phyloP scores from a whole-genome alignment of 2,329 filamentous ascomycete genomes.

The Lomentospora prolificans region DNA sequence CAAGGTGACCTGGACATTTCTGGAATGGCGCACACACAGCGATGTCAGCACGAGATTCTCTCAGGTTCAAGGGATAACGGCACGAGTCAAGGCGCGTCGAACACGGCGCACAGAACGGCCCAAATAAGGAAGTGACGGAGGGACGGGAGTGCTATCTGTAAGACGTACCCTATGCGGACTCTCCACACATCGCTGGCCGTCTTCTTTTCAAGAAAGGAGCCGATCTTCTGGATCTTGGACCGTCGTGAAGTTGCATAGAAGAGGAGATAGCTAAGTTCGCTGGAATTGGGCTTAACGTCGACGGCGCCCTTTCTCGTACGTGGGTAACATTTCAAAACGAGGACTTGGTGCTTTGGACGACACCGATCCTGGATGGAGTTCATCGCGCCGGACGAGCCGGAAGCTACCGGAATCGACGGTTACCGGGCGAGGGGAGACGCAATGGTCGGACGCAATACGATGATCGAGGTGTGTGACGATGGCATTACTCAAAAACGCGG shows the following conservation, averaged over 20 bases:
- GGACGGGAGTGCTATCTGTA: neutral
- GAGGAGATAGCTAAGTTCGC: constrained; percentile 90
- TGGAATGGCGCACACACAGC: constrained; percentile 23
- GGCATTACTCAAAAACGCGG: constrained; percentile 2
- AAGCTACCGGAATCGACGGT: neutral
- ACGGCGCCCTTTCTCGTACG: constrained; percentile 82
- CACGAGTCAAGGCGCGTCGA: neutral
- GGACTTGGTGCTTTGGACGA: constrained; percentile 92
- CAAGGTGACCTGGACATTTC: constrained; percentile 89
- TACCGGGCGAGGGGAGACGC: neutral
- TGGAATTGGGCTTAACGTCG: constrained; percentile 91
- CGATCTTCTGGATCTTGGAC: constrained; percentile 94
- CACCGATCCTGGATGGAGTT: constrained; percentile 57
- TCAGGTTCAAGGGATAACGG: neutral
- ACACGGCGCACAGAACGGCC: neutral
- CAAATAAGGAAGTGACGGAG: neutral
- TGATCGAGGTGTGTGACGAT: neutral
- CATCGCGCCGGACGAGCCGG: constrained; percentile 33
- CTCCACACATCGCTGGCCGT: constrained; percentile 87
- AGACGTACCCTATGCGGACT: constrained; percentile 66
- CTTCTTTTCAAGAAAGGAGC: constrained; percentile 88
- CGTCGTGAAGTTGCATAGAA: constrained; percentile 93
- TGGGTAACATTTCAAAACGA: constrained; percentile 94
- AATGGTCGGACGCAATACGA: neutral
- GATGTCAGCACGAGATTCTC: neutral